Evolutionary conservation across 2,329 filamentous ascomycete species (phyloP), one percentile per base, ranked within the genome.

Genomic region (Trichoderma lentiforme): DNA sequence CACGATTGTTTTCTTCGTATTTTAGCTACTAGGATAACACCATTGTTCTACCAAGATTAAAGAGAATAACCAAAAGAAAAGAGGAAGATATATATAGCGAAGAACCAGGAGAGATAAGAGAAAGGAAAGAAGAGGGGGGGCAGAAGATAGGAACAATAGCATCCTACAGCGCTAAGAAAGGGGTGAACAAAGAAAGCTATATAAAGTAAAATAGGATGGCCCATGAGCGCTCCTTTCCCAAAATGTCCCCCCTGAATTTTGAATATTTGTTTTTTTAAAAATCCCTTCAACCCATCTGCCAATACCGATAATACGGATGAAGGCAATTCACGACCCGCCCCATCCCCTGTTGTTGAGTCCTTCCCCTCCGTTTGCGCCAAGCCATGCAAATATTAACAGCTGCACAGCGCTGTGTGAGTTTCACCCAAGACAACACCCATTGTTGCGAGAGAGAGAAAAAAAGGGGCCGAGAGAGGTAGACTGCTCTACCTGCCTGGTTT

Each of bases 331-430:
- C 62, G 24, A 30, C 21, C 51, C 36, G 15, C 62, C 62, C 21
- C 62, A 21, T 26, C 53, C 32, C 18, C 43, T 60, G n/a, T 72
- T 36, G 43, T 60, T 43, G 57, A 72, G 65, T 43, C 74, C 75
- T 74, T 43, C 74, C 75, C 74, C 74, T 74, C 74, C 72, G 58
- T 73, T 74, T 79, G 71, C 77, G 77, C 78, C 78, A 73, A 76
- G 65, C 75, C 74, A 79, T 79, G 78, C 78, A 70, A 70, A 79
- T 65, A 71, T 65, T 70, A 74, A 72, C 43, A 68, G 66, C 61
- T 43, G 60, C 36, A 60, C 26, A 64, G 60, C 68, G 51, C 47
- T 57, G 68, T 30, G 39, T 64, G 21, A 51, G 28, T 15, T 64
- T 26, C 66, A 62, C 66, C 66, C 66, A 53, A 70, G 43, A 62